Base-by-base conservation (phyloP, 2,329 filamentous ascomycete species). In the Corinectria fuckeliana region DNA sequence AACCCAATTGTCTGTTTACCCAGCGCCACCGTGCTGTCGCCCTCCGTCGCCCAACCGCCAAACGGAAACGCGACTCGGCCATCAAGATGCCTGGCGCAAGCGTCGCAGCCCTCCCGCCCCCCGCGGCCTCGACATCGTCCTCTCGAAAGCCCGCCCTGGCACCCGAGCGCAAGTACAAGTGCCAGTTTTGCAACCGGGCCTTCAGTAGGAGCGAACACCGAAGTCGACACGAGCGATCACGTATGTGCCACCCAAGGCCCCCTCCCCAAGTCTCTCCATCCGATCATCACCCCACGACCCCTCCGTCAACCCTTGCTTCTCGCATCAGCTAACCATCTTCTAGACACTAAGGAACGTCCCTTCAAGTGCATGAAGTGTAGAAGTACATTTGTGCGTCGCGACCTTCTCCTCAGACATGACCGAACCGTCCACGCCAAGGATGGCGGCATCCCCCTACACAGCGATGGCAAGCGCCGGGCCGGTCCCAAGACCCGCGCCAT, bases 321-420 rank as follows among this genome's bases (percentile, higher is more conserved):
- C 30, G 28, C 28, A 36, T 53, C 26, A 32, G 60, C 74, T 77
- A 69, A 78, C 56, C 52, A 48, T 34, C 36, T 48, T 57, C 62
- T 78, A 98, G 94, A 98, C 78, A 99, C 95, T 66, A 99, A 99
- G 81, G 95, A 98, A 80, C 90, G 95, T 64, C 95, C 95, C 34
- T 99, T 99, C 85, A 98, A 98, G 78, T 99, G 95, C 80, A 85
- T 92, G 82, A 99, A 99, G 82, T 99, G 95, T 79, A 87, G 93
- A 74, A 97, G 93, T 83, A 99, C 95, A 62, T 99, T 99, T 76
- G 95, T 99, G 71, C 92, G 95, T 76, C 92, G 95, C 79, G 95
- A 99, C 80, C 85, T 99, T 64, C 88, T 99, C 52, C 88, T 99
- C 68, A 91, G 95, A 77, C 95, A 99, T 81, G 95, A 99, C 79